Conservation (phyloP, 345 rosid species). For the Salix udensis region DNA sequence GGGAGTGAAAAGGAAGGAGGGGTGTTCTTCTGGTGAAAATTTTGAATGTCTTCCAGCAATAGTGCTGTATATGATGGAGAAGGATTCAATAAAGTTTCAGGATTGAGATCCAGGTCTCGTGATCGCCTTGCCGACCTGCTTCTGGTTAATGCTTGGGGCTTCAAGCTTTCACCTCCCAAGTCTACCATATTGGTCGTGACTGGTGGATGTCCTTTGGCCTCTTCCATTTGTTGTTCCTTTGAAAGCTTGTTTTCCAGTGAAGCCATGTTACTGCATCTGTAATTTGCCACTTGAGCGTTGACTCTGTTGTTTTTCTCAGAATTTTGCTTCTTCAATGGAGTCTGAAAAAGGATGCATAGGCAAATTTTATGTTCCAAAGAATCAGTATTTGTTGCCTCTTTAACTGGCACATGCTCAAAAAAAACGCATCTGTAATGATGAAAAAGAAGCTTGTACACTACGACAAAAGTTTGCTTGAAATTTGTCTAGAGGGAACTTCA, state of each 20-base stretch:
- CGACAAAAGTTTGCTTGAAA: too few relatives aligned
- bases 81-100: constrained; percentile 46
- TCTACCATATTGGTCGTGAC: neutral
- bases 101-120: constrained; percentile 63
- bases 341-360: constrained; percentile 2
- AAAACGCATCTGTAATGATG: neutral
- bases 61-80: constrained; percentile 59
- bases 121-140: constrained; percentile 75
- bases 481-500: too few relatives aligned
- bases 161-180: constrained; percentile 29
- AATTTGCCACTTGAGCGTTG: constrained; percentile 26
- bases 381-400: neutral
- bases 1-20: constrained; percentile 44
- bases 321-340: constrained; percentile 33
- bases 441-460: neutral
- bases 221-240: constrained; percentile 35
- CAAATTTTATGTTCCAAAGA: neutral
- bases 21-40: constrained; percentile 73
- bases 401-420: neutral
- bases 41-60: constrained; percentile 84
- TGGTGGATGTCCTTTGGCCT: constrained; percentile 27
- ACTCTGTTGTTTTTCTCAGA: constrained; percentile 25
- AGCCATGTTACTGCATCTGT: constrained; percentile 23
- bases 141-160: constrained; percentile 52
- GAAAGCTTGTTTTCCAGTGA: constrained; percentile 17